Base-by-base conservation (phyloP, 345 rosid species). In the Draba incana region DNA sequence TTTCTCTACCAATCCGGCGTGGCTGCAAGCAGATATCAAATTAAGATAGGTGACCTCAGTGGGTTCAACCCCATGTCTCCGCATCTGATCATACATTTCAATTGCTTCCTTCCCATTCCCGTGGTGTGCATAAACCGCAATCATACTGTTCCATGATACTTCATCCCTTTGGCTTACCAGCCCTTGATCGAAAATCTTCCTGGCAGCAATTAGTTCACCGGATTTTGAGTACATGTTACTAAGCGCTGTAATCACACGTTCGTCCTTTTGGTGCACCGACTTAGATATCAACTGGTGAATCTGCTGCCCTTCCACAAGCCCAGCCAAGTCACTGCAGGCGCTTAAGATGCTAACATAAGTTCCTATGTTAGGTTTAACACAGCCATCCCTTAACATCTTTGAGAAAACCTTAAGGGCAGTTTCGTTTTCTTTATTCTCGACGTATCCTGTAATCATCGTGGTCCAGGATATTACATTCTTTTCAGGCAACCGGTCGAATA, bases 381-480 rank as follows among this genome's bases (percentile, higher is more conserved):
- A 46, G 2, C 75, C 84, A 31, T 81, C 85, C 48, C 62, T 71
- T 48, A 83, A 66, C 92, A 89, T 87, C 46, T 80, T 66, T 10
- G 77, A 33, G 64, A 89, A 87, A 16, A 81, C 50, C 45, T 72
- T 83, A 69, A 89, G 57, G 1, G 89, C 96, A 62, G 69, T 79
- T 69, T 87, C 96, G 52, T 78, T 79, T 70, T 82, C 80, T 57
- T 79, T 82, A 62, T 57, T 68, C 58, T 81, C 76, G 14, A 84
- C 80, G 44, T 66, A 81, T 50, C 90, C 90, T 5, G 88, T 82
- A 62, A 87, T 87, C 90, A 87, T 81, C 11, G 91, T 82, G 35
- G 90, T 89, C 92, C 96, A 87, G 9, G 90, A 81, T 53, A 85
- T 82, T 51, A 85, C 90, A 75, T 85, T 86, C 81, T 69, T 86